Percentiles rank a stretch among this genome's conserved stretches.
These are phyloP conservation scores for Periconia macrospinosa DNA, from an alignment of 2,329 filamentous ascomycete genomes.

Conservation along the genomic window DNA sequence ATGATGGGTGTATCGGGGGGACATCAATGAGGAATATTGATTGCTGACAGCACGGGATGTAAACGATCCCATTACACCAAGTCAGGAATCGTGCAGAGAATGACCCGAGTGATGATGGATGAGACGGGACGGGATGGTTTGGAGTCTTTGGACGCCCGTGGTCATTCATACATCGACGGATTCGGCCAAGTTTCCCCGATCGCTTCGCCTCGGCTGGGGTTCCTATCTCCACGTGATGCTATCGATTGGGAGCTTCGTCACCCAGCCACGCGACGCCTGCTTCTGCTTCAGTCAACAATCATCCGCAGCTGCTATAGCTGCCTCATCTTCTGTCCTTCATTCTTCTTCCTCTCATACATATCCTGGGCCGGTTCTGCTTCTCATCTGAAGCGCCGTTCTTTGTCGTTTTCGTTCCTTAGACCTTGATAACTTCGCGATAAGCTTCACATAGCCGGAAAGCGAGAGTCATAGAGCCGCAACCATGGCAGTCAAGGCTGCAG, in stretches of 20 bases:
- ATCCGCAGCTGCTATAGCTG: constrained; percentile 16
- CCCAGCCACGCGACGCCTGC: constrained; percentile 8
- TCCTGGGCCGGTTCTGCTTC: neutral
- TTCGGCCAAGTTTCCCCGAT: neutral
- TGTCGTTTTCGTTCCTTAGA: constrained; percentile 4
- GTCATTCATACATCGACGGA: too few species aligned
- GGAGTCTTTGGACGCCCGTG: too few species aligned
- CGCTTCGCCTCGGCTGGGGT: neutral
- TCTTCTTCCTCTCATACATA: constrained; percentile 4
- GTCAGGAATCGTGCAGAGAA: too few species aligned
- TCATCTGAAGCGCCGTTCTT: constrained; percentile 12
- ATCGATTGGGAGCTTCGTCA: constrained; percentile 7
- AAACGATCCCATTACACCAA: too few species aligned
- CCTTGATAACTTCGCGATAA: constrained; percentile 10
- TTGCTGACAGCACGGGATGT: too few species aligned
- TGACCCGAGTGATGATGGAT: neutral
- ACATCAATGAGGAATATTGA: too few species aligned
- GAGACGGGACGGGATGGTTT: too few species aligned
- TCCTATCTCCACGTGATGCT: constrained; percentile 10
- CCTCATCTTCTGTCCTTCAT: constrained; percentile 4
- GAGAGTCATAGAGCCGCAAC: constrained; percentile 10
- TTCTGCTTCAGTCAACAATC: constrained; percentile 6
- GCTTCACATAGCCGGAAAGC: constrained; percentile 1
- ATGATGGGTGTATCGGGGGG: too few species aligned
- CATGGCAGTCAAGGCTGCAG: constrained; percentile 72